A percentile compares a stretch with the other conserved stretches of the same genome.
phyloP scores from a whole-genome alignment of 352 stramenopile species.

The Aphanomyces astaci region DNA sequence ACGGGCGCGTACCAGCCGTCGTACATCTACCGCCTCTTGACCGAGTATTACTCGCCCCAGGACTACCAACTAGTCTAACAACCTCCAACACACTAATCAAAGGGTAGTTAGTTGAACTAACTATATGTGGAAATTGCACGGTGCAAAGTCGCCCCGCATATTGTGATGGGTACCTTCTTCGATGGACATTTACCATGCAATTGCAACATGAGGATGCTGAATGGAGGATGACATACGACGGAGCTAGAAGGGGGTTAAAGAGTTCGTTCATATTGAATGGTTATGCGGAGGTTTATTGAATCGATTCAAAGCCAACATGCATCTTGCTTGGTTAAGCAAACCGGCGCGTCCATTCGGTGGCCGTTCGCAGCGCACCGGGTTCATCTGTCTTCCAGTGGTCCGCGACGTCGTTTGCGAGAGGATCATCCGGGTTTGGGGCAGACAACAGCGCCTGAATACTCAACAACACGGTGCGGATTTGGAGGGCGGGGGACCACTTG shows the following conservation, averaged over 20 bases:
- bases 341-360: constrained; percentile 43
- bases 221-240: no score
- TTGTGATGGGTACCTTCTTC: no score
- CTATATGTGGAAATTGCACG: neutral
- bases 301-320: no score
- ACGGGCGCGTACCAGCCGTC: constrained; percentile 96
- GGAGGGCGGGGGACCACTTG: constrained; percentile 97
- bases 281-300: neutral
- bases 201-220: no score
- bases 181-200: no score
- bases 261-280: neutral
- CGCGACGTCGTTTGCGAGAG: constrained; percentile 95
- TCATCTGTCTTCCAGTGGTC: constrained; percentile 97
- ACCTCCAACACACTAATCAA: no score
- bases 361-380: constrained; percentile 80
- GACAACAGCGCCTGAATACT: constrained; percentile 95
- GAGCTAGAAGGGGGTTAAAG: neutral
- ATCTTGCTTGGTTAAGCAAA: no score
- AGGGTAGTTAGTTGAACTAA: neutral
- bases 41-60: constrained; percentile 97
- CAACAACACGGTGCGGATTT: constrained; percentile 97
- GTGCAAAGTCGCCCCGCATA: no score
- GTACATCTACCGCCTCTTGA: constrained; percentile 98
- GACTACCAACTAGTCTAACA: constrained; percentile 79
- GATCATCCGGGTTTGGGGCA: constrained; percentile 95